A percentile compares a stretch with the other conserved stretches of the same genome.
phyloP scores from a whole-genome alignment of 495 filamentous ascomycete genomes.

The Penicillium arizonense region DNA sequence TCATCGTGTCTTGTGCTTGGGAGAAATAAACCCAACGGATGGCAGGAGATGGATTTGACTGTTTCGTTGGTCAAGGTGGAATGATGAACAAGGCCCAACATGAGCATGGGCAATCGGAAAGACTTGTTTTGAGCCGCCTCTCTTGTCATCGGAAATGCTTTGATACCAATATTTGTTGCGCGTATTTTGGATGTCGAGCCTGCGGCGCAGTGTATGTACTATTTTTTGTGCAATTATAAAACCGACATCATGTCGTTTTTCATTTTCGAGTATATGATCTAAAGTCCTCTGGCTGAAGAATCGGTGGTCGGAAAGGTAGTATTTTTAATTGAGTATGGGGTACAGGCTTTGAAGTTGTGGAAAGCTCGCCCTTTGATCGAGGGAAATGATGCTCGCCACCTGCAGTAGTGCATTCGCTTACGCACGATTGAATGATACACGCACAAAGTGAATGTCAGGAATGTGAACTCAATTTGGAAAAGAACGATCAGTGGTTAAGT shows the following conservation, averaged over 20 bases:
- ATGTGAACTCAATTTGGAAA: neutral
- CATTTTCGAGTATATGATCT: conserved; percentile 2
- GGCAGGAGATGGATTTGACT: conserved; percentile 9
- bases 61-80: conserved; percentile 8
- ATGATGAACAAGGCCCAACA: conserved; percentile 8
- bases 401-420: too few relatives aligned
- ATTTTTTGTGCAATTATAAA: conserved; percentile 29
- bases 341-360: too few relatives aligned
- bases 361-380: too few relatives aligned
- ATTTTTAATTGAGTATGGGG: too few relatives aligned
- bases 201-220: conserved; percentile 29
- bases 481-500: neutral
- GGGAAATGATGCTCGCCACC: too few relatives aligned
- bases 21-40: conserved; percentile 8
- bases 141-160: conserved; percentile 17
- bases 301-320: too few relatives aligned
- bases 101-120: neutral
- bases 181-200: conserved; percentile 17
- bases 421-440: too few relatives aligned
- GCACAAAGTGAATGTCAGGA: too few relatives aligned
- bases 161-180: conserved; percentile 31
- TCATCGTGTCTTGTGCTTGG: conserved; percentile 3
- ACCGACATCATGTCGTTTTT: conserved; percentile 24
- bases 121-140: conserved; percentile 1
- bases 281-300: neutral